Evolutionary conservation across 345 rosid genomes (phyloP).

Genomic region (Euphorbia tirucalli): DNA sequence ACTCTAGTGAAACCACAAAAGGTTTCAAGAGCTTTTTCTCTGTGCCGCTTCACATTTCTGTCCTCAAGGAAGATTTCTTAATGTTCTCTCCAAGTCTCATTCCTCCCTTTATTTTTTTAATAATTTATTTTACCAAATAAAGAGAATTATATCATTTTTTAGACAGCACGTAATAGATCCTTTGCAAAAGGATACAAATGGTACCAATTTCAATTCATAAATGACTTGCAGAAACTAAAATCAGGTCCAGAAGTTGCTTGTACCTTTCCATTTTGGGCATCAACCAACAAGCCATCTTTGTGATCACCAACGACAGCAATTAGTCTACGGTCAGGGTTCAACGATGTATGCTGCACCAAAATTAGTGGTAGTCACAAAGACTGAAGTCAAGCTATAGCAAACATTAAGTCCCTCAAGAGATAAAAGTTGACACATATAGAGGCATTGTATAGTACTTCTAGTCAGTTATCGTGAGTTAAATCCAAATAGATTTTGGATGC

Average conservation of each 20-base stretch:
- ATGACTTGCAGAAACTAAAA: not conserved
- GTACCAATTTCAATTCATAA: not conserved
- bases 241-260: not conserved
- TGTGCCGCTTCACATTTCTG: no score
- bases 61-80: no score
- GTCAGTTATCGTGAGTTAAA: not conserved
- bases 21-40: no score
- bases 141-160: no score
- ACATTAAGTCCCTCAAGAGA: not conserved
- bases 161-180: no score
- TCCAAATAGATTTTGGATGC: not conserved
- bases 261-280: conserved; percentile 60
- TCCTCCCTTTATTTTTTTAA: no score
- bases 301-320: conserved; percentile 54
- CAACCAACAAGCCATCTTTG: conserved; percentile 52
- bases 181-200: no score
- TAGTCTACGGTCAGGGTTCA: conserved; percentile 52
- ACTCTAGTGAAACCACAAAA: no score
- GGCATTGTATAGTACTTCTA: not conserved
- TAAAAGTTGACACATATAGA: not conserved
- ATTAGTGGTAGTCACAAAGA: not conserved
- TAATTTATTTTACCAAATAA: no score
- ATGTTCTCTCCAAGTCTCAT: no score
- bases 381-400: not conserved
- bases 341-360: conserved; percentile 57